Conservation (phyloP, 2,329 filamentous ascomycete genomes). For the Stemphylium beticola region DNA sequence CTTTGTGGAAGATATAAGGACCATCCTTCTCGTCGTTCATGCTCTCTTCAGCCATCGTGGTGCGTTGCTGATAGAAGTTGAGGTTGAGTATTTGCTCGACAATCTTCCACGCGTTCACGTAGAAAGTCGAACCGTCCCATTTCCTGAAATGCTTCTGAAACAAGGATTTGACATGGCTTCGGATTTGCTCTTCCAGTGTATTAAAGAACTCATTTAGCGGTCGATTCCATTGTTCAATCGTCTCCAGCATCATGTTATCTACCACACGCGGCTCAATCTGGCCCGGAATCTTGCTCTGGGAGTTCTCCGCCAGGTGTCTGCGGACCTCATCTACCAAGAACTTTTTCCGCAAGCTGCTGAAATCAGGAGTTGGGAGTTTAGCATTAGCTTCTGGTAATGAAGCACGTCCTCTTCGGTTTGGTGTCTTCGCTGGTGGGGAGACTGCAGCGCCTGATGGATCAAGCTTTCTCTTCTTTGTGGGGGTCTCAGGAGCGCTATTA, state of each 20-base stretch:
- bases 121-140: slow-evolving; percentile 42
- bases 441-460: slow-evolving; percentile 6
- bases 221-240: slow-evolving; percentile 38
- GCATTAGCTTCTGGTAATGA: not conserved
- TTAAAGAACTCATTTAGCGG: slow-evolving; percentile 39
- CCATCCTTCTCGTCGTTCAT: slow-evolving; percentile 43
- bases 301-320: slow-evolving; percentile 29
- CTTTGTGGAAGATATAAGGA: slow-evolving; percentile 43
- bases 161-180: slow-evolving; percentile 18
- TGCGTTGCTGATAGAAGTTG: slow-evolving; percentile 35
- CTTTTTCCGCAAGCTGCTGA: slow-evolving; percentile 2
- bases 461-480: slow-evolving; percentile 44
- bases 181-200: slow-evolving; percentile 19
- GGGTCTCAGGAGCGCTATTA: slow-evolving; percentile 15
- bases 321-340: slow-evolving; percentile 44
- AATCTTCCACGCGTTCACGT: slow-evolving; percentile 27
- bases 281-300: slow-evolving; percentile 39
- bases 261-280: slow-evolving; percentile 27
- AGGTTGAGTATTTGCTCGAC: slow-evolving; percentile 32
- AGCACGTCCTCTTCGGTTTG: not conserved
- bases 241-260: slow-evolving; percentile 13
- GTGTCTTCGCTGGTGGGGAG: slow-evolving; percentile 3
- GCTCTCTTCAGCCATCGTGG: slow-evolving; percentile 28
- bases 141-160: slow-evolving; percentile 40
- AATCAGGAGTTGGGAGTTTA: not conserved